Base-by-base conservation (phyloP, 2,329 filamentous ascomycete species). In the Juglanconis oblonga region DNA sequence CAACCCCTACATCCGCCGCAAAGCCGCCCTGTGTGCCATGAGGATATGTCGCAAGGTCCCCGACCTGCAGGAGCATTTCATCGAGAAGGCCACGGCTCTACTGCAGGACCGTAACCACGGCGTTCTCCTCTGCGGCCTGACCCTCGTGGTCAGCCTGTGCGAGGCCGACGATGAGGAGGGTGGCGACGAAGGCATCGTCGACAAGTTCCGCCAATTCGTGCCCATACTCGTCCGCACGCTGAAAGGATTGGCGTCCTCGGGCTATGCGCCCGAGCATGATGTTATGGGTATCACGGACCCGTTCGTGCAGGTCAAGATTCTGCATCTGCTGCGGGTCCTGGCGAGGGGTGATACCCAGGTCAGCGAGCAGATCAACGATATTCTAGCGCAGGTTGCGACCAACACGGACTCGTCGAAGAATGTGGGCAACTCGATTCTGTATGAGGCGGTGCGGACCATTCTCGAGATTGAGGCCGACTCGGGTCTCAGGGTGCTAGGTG, bases 391-490 rank as follows among this genome's bases (percentile, higher is more conserved):
- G 78, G 95, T 99, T 57, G 95, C 95, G 55, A 98, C 94, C 44
- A 99, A 99, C 75, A 99, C 95, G 1, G 95, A 99, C 71, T 92
- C 94, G 0, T 93, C 93, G 33, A 99, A 99, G 80, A 99, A 99
- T 66, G 95, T 99, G 47, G 95, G 95, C 64, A 99, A 99, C 73
- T 94, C 95, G 0, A 99, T 99, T 68, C 81, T 99, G 7, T 99
- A 99, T 77, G 95, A 99, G 76, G 91, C 95, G 1, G 95, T 99
- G 42, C 87, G 95, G 48, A 99, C 95, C 0, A 99, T 99, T 66
- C 86, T 99, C 52, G 95, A 99, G 67, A 98, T 99, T 57, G 95
- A 99, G 75, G 96, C 95, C 29, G 96, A 99, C 72, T 97, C 95
- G 9, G 94, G 95, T 40, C 79, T 99, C 64, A 85, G 96, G 54